Conservation (phyloP, 2,329 filamentous ascomycete species). For the Talaromyces amestolkiae region DNA sequence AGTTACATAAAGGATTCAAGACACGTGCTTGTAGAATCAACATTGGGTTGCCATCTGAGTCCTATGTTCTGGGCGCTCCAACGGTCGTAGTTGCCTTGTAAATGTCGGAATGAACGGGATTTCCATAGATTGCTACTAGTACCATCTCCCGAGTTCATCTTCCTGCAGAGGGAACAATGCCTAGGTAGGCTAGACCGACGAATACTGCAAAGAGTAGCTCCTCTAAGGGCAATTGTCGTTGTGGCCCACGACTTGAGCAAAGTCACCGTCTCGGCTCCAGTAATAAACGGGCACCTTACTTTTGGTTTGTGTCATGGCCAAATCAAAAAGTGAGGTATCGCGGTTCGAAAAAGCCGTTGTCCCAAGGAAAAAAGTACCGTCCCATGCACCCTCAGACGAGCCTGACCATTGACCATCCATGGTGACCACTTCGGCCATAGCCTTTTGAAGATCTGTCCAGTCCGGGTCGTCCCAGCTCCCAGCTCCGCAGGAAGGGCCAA, state of each 20-base stretch:
- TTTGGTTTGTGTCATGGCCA: background rate
- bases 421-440: background rate
- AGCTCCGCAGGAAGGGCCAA: background rate
- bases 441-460: background rate
- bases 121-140: no score
- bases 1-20: background rate
- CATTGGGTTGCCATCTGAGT: background rate
- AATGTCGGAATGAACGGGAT: no score
- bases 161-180: background rate
- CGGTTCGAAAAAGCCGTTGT: constrained; percentile 1
- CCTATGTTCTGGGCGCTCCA: background rate
- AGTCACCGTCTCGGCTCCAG: constrained; percentile 4
- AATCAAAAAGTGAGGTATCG: background rate
- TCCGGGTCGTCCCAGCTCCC: background rate
- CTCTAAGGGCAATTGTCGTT: background rate
- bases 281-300: background rate
- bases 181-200: background rate
- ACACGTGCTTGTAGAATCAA: background rate
- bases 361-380: background rate
- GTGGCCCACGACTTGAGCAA: background rate
- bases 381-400: background rate
- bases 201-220: background rate
- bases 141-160: background rate
- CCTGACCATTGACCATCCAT: background rate
- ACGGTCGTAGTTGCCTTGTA: no score